These are phyloP conservation scores for Heterobasidion occidentale DNA, from an alignment of 1,284 basidiomycete species.

Conservation along the genomic window DNA sequence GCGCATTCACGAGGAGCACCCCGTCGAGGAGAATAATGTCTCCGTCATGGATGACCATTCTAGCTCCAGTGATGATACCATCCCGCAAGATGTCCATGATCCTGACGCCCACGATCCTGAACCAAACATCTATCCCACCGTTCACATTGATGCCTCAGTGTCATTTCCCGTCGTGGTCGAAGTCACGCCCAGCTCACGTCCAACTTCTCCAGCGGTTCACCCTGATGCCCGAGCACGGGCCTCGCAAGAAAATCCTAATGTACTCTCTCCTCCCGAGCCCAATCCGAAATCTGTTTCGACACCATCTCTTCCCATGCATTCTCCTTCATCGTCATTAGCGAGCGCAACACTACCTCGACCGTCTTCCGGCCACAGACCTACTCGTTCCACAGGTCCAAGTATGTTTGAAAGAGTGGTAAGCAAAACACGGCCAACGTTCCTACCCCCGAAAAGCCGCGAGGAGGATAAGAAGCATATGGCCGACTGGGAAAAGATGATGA, in stretches of 20 bases:
- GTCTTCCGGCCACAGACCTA: conserved; percentile 29
- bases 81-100: not conserved
- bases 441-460: conserved; percentile 70
- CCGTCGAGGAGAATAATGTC: conserved; percentile 10
- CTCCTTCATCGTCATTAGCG: conserved; percentile 13
- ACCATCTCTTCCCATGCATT: conserved; percentile 18
- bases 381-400: conserved; percentile 56
- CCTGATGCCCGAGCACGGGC: conserved; percentile 3
- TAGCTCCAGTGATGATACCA: not conserved
- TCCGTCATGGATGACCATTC: conserved; percentile 5
- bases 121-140: conserved; percentile 28
- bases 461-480: conserved; percentile 84
- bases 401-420: conserved; percentile 68
- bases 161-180: conserved; percentile 20
- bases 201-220: conserved; percentile 1
- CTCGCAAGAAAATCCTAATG: not conserved
- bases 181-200: conserved; percentile 8
- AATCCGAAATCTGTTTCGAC: conserved; percentile 14
- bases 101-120: not conserved
- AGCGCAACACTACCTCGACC: conserved; percentile 13
- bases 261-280: not conserved
- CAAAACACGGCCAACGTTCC: conserved; percentile 70
- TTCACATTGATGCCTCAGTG: conserved; percentile 39
- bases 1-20: conserved; percentile 3
- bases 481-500: conserved; percentile 93